Evolutionary conservation across 2,329 filamentous ascomycete species (phyloP).

Genomic region (Ophiocordyceps camponoti-floridani): DNA sequence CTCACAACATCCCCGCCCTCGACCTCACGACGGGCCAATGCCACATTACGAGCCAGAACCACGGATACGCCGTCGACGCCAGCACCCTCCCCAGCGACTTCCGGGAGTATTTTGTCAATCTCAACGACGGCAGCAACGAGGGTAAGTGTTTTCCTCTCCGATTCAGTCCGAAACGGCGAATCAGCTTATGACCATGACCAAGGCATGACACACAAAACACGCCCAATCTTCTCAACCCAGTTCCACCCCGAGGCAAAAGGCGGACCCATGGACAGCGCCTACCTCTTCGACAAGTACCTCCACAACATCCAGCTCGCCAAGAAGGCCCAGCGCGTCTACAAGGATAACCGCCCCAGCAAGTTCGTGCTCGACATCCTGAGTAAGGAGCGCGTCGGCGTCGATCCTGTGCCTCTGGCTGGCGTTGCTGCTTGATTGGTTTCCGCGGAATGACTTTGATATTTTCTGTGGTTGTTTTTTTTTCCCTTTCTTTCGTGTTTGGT

Average conservation of each 20-base stretch:
- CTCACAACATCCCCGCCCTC: constrained; percentile 96
- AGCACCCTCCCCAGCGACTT: constrained; percentile 58
- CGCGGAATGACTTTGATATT: neutral
- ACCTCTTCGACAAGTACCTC: constrained; percentile 92
- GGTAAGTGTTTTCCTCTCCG: constrained; percentile 32
- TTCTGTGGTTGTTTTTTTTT: neutral
- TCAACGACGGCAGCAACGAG: constrained; percentile 96
- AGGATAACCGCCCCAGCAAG: constrained; percentile 75
- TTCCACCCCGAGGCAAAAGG: constrained; percentile 99
- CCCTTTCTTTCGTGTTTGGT: neutral
- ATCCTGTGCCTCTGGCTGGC: constrained; percentile 39
- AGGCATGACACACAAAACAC: constrained; percentile 84
- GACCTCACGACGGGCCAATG: constrained; percentile 91
- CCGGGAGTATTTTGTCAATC: constrained; percentile 93
- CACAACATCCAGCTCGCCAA: constrained; percentile 83
- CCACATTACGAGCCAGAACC: constrained; percentile 98
- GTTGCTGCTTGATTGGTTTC: constrained; percentile 9
- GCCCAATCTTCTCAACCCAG: constrained; percentile 95
- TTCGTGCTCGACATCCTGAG: constrained; percentile 79
- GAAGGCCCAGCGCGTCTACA: constrained; percentile 58
- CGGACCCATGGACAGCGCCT: constrained; percentile 86
- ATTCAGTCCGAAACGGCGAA: neutral
- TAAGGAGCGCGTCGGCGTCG: constrained; percentile 88
- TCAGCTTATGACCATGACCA: neutral
- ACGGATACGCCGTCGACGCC: constrained; percentile 85